phyloP scores from a whole-genome alignment of 2,329 filamentous ascomycete species.

The Rhytidhysteron rufulum region DNA sequence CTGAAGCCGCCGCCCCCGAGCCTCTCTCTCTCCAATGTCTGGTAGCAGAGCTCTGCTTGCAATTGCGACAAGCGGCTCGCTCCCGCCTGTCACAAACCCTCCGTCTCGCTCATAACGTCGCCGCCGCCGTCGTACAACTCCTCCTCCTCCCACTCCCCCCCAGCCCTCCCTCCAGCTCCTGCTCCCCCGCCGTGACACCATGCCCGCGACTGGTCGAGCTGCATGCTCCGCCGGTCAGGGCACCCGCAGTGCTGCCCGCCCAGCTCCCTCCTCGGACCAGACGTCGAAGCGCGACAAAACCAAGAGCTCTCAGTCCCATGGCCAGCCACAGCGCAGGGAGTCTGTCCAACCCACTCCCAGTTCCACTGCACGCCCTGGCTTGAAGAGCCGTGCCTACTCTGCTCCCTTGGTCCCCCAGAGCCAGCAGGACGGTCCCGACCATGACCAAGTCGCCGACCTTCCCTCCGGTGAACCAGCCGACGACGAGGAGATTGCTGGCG shows the following conservation, averaged over 20 bases:
- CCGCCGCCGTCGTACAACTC: conserved; percentile 16
- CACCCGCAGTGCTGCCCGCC: conserved; percentile 2
- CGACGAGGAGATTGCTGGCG: conserved; percentile 34
- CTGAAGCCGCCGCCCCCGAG: background rate
- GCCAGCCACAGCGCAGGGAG: conserved; percentile 17
- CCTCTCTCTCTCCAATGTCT: conserved; percentile 2
- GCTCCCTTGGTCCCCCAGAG: conserved; percentile 30
- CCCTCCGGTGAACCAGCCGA: conserved; percentile 64
- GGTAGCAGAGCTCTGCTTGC: conserved; percentile 4
- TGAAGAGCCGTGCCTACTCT: conserved; percentile 36
- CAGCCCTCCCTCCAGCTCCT: background rate
- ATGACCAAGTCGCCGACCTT: conserved; percentile 31
- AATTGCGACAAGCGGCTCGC: conserved; percentile 20
- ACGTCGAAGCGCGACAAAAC: conserved; percentile 20
- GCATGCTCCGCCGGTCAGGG: conserved; percentile 8
- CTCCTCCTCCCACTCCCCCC: conserved; percentile 5
- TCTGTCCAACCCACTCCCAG: conserved; percentile 12
- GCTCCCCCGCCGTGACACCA: conserved; percentile 4
- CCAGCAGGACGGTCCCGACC: conserved; percentile 14
- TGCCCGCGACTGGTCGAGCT: conserved; percentile 10
- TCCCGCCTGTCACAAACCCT: conserved; percentile 10
- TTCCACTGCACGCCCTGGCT: conserved; percentile 21
- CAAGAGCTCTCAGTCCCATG: conserved; percentile 21
- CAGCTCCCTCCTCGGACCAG: conserved; percentile 8
- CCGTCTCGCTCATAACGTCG: conserved; percentile 16